Percentiles rank a stretch among this genome's conserved stretches.
Conservation (phyloP, 331 rosid species). For the Malus hybrid region DNA sequence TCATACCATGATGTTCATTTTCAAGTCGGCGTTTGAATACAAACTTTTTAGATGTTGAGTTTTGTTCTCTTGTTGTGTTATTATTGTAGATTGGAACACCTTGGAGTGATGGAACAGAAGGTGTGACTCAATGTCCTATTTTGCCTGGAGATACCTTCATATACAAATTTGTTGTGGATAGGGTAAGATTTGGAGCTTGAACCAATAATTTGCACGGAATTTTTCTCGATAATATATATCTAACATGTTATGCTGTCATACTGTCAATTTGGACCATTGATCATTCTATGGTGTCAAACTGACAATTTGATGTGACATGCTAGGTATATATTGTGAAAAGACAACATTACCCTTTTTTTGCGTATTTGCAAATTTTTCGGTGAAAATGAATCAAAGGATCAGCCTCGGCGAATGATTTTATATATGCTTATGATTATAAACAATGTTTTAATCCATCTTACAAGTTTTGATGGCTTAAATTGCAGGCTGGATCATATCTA, state of each 20-base stretch:
- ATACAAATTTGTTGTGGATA: slow-evolving; percentile 71
- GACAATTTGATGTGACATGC: not conserved
- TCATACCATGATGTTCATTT: not conserved
- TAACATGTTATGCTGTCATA: not conserved
- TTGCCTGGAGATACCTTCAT: slow-evolving; percentile 66
- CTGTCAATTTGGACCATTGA: not conserved
- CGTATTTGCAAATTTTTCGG: not conserved
- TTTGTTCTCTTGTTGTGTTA: not conserved
- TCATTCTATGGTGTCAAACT: not conserved
- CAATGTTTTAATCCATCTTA: not conserved
- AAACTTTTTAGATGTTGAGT: not conserved
- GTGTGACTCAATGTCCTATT: slow-evolving; percentile 79
- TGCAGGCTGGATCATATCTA: slow-evolving; percentile 69
- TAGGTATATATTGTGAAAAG: not conserved
- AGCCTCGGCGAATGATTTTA: not conserved
- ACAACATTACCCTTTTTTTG: not conserved
- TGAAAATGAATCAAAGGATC: not conserved
- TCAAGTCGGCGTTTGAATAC: not conserved
- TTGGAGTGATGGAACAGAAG: slow-evolving; percentile 95
- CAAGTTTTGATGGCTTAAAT: not conserved
- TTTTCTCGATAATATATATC: not conserved
- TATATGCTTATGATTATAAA: not conserved
- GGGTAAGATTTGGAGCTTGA: slow-evolving; percentile 32
- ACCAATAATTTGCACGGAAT: not conserved
- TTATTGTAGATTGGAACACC: slow-evolving; percentile 69